Conservation (phyloP, 2,329 filamentous ascomycete species). For the Alternaria triticimaculans region DNA sequence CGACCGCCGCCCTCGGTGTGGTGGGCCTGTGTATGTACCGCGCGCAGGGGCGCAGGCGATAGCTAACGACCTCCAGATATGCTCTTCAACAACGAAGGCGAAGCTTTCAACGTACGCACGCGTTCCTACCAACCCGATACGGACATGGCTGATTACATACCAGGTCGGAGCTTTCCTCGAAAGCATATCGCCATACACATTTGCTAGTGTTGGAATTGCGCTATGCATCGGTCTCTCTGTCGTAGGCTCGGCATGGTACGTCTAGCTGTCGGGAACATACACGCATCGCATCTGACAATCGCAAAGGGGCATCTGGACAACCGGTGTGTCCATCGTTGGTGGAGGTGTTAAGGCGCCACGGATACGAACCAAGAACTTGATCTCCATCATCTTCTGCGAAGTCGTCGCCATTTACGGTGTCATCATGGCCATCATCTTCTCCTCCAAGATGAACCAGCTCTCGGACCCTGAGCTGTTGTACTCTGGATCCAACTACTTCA, state of each 20-base stretch:
- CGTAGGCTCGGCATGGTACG: slow-evolving; percentile 94
- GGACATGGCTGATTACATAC: slow-evolving; percentile 15
- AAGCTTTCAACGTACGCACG: slow-evolving; percentile 87
- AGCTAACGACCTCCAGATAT: slow-evolving; percentile 71
- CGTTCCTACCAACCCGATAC: slow-evolving; percentile 2
- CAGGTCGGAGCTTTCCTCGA: slow-evolving; percentile 94
- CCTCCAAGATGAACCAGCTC: slow-evolving; percentile 78
- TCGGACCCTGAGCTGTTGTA: slow-evolving; percentile 70
- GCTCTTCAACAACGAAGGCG: slow-evolving; percentile 96
- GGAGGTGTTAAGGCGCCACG: slow-evolving; percentile 95
- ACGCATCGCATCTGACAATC: slow-evolving; percentile 19
- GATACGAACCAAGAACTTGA: slow-evolving; percentile 99
- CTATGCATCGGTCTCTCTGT: slow-evolving; percentile 96
- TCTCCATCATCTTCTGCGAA: slow-evolving; percentile 99
- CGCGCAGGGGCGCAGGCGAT: slow-evolving; percentile 27
- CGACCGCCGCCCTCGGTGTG: slow-evolving; percentile 71
- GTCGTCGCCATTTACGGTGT: slow-evolving; percentile 99
- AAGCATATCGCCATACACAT: slow-evolving; percentile 90
- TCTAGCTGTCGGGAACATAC: slow-evolving; percentile 8
- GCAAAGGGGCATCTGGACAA: slow-evolving; percentile 95
- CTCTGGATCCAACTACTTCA: slow-evolving; percentile 85
- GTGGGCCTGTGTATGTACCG: slow-evolving; percentile 77
- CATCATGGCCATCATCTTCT: slow-evolving; percentile 99
- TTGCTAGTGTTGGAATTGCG: slow-evolving; percentile 88
- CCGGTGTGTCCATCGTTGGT: slow-evolving; percentile 94